Evolutionary conservation across 2,329 filamentous ascomycete genomes (phyloP).

Genomic region (Fusarium scirpi): DNA sequence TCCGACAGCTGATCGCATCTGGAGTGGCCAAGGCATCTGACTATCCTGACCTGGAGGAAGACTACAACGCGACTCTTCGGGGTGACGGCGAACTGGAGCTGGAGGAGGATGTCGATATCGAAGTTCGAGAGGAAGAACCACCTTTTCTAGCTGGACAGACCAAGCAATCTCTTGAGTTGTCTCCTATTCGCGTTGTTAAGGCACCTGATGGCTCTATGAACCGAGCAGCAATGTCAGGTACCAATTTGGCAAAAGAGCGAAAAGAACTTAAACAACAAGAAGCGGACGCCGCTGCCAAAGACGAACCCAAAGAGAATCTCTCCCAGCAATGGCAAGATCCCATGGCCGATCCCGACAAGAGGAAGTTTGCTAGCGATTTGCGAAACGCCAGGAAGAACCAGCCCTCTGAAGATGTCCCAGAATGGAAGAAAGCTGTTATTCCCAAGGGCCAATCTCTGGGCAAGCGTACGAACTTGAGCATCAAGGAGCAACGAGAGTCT

Average conservation of each 20-base stretch:
- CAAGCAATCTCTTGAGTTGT: constrained; percentile 93
- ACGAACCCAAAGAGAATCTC: constrained; percentile 84
- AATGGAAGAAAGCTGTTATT: constrained; percentile 90
- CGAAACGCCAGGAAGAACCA: constrained; percentile 73
- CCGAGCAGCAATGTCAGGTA: constrained; percentile 93
- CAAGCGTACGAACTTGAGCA: constrained; percentile 89
- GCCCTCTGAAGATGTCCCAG: constrained; percentile 78
- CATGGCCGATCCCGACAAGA: constrained; percentile 86
- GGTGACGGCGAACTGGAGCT: constrained; percentile 91
- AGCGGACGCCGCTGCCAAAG: constrained; percentile 77
- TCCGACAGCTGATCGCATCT: constrained; percentile 94
- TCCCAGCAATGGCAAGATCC: constrained; percentile 96
- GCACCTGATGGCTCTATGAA: constrained; percentile 99
- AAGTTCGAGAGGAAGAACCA: constrained; percentile 95
- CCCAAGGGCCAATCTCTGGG: constrained; percentile 84
- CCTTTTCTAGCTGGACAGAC: constrained; percentile 96
- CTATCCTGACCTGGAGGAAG: constrained; percentile 93
- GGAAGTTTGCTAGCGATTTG: constrained; percentile 90
- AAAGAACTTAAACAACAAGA: constrained; percentile 91
- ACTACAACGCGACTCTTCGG: constrained; percentile 87
- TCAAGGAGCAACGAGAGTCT: constrained; percentile 92
- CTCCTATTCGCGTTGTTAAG: constrained; percentile 95
- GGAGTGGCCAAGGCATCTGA: constrained; percentile 93
- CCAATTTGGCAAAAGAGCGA: constrained; percentile 87
- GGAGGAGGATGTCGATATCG: constrained; percentile 97